Conservation (phyloP, 345 rosid genomes). For the Stellera chamaejasme region DNA sequence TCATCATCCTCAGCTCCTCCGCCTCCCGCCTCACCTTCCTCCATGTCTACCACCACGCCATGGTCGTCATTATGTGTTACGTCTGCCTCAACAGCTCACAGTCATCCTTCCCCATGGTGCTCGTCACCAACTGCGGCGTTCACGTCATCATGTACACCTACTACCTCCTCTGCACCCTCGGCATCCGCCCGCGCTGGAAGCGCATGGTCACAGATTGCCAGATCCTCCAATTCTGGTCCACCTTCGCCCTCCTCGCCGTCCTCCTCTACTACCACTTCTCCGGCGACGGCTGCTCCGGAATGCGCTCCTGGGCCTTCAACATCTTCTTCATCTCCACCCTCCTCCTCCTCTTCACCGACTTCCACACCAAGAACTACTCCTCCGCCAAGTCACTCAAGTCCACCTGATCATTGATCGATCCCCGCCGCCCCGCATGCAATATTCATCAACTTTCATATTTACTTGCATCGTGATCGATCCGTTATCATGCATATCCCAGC, state of each 20-base stretch:
- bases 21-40: constrained; percentile 45
- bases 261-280: constrained; percentile 40
- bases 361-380: constrained; percentile 36
- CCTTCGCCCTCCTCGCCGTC: constrained; percentile 30
- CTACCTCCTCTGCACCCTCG: constrained; percentile 37
- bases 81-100: constrained; percentile 33
- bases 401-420: constrained; percentile 1
- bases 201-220: constrained; percentile 51
- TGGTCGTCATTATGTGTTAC: constrained; percentile 54
- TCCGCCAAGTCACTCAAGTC: constrained; percentile 2
- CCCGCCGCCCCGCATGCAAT: not conserved
- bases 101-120: constrained; percentile 43
- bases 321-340: constrained; percentile 44
- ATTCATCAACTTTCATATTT: too few relatives aligned
- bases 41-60: constrained; percentile 68
- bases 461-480: too few relatives aligned
- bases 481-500: too few relatives aligned
- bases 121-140: constrained; percentile 43
- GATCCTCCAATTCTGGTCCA: constrained; percentile 46
- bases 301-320: constrained; percentile 50
- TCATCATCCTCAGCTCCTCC: constrained; percentile 39
- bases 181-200: constrained; percentile 59
- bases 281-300: constrained; percentile 49
- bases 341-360: constrained; percentile 39
- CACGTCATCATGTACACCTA: constrained; percentile 64